Evolutionary conservation across 768 basidiomycete species (phyloP), one percentile per base, ranked within the genome.

Genomic region (Naganishia vaughanmartiniae): DNA sequence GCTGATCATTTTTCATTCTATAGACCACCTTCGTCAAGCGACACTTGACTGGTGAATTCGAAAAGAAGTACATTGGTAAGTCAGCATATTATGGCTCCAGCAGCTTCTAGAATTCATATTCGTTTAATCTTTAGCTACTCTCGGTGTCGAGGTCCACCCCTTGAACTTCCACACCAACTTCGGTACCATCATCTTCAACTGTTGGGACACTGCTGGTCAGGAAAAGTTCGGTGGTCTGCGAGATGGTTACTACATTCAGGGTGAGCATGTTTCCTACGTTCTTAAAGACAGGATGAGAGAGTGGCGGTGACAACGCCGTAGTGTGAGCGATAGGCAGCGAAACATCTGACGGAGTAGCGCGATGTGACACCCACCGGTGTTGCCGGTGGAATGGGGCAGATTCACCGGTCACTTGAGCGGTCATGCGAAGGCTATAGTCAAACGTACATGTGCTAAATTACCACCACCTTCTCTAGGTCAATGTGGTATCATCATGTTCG

Each of bases 401-500:
- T 36, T 36, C 12, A 12, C 12, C 34, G 12, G 34, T 36, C 12
- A 4, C 34, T 36, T 4, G 12, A 26, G 54, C 33, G 34, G 36
- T 60, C 6, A 60, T 4, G 57, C 57, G 4, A 9, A 17, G n/a
- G 6, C 9, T 42, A 3, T 31, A 60, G 34, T 14, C 12, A 26
- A 54, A 5, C 33, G 54, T 19, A 3, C 15, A 55, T 12, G 30
- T 30, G 54, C 33, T 55, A 55, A 30, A 31, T 14, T 6, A 7
- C n/a, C n/a, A n/a, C n/a, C 2, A 55, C 33, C 30, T 30, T 21
- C 4, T 31, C 54, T 3, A 84, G 93, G 93, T 77, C 96, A 99
- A 83, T 98, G 93, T 80, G 96, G 96, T 77, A 98, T 99, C 86
- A 98, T 99, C 88, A 98, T 99, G 96, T 98, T 98, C 85, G 96